Evolutionary conservation across 768 basidiomycete species (phyloP).

Genomic region (Russula abietina): DNA sequence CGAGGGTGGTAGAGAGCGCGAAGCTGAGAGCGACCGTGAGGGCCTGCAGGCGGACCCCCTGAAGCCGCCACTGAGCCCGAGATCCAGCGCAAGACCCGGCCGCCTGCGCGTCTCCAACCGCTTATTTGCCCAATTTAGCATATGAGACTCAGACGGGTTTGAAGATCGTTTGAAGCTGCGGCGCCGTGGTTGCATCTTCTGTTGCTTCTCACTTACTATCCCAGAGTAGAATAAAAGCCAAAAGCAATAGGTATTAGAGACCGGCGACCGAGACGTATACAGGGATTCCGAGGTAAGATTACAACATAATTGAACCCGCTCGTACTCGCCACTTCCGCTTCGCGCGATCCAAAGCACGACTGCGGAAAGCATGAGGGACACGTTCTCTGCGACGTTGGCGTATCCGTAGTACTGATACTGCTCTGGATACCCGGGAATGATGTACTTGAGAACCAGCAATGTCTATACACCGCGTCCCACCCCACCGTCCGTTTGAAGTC

Average conservation of each 20-base stretch:
- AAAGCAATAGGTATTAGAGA: constrained; percentile 8
- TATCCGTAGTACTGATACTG: too few relatives aligned
- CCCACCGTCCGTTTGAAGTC: too few relatives aligned
- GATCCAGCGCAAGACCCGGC: too few relatives aligned
- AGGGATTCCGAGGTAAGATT: constrained; percentile 2
- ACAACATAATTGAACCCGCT: constrained; percentile 30
- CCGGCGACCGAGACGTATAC: neutral
- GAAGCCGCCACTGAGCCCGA: too few relatives aligned
- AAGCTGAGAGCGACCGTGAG: too few relatives aligned
- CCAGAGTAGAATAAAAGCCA: neutral
- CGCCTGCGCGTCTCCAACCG: neutral
- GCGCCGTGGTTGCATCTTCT: neutral
- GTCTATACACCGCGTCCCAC: too few relatives aligned
- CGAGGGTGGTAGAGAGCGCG: too few relatives aligned
- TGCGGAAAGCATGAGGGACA: too few relatives aligned
- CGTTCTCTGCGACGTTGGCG: too few relatives aligned
- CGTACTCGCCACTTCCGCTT: constrained; percentile 79
- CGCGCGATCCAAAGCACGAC: constrained; percentile 92
- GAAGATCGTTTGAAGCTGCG: neutral
- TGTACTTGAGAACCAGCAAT: constrained; percentile 84
- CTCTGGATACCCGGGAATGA: constrained; percentile 63
- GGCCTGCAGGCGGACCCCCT: too few relatives aligned
- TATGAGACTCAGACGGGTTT: too few relatives aligned
- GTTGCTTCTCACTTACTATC: neutral
- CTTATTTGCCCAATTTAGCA: neutral